Evolutionary conservation across 2,329 filamentous ascomycete genomes (phyloP).

Genomic region (Aspergillus quadrilineatus): DNA sequence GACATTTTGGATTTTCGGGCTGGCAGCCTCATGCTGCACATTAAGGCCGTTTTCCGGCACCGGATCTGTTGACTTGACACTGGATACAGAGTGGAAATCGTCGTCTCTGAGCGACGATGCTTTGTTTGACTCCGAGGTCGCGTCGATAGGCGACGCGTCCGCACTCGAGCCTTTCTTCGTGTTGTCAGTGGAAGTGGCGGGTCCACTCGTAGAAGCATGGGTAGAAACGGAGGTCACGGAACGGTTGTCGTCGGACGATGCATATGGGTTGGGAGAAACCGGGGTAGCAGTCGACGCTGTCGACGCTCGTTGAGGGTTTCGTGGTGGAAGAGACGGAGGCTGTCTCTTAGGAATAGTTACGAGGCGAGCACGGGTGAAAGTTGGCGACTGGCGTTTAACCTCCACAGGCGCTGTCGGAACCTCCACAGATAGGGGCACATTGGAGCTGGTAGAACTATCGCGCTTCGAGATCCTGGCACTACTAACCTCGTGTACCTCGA

Average conservation of each 20-base stretch:
- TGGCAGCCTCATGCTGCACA: slow-evolving; percentile 11
- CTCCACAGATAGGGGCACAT: slow-evolving; percentile 23
- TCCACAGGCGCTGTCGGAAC: slow-evolving; percentile 56
- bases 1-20: not conserved
- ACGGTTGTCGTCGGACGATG: slow-evolving; percentile 26
- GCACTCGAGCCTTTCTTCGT: slow-evolving; percentile 11
- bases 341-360: slow-evolving; percentile 81
- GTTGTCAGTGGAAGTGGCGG: slow-evolving; percentile 19
- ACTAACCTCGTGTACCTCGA: slow-evolving; percentile 49
- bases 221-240: slow-evolving; percentile 25
- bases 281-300: slow-evolving; percentile 24
- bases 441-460: slow-evolving; percentile 42
- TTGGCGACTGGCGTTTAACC: slow-evolving; percentile 62
- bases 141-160: slow-evolving; percentile 16
- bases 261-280: slow-evolving; percentile 24
- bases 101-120: slow-evolving; percentile 37
- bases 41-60: slow-evolving; percentile 15
- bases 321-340: slow-evolving; percentile 71
- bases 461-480: slow-evolving; percentile 50
- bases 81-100: slow-evolving; percentile 43
- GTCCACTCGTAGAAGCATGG: slow-evolving; percentile 20
- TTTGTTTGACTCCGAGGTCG: slow-evolving; percentile 11
- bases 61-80: slow-evolving; percentile 33
- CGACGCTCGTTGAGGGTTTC: slow-evolving; percentile 59
- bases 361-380: slow-evolving; percentile 73